Evolutionary conservation across 225 moss, liverwort and hornwort species (phyloP).

Genomic region (Straminergon stramineum): DNA sequence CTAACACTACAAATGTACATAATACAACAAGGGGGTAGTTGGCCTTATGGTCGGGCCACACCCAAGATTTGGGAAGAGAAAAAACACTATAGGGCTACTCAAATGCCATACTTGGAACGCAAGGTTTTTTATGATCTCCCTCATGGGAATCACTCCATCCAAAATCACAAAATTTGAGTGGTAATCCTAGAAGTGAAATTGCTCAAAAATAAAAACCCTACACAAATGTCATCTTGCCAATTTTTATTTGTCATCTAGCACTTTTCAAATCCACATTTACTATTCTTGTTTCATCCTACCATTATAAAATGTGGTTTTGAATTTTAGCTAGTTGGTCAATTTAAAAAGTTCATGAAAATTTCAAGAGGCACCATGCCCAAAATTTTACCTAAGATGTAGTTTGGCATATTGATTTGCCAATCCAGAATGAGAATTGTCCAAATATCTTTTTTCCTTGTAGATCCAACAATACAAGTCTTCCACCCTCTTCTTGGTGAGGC

Average conservation of each 20-base stretch:
- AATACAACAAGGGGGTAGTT: neutral
- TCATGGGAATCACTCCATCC: fast-evolving
- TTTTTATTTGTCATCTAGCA: fast-evolving
- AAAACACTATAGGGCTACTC: neutral
- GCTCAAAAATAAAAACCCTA: neutral
- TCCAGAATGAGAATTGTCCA: neutral
- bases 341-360: neutral
- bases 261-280: fast-evolving
- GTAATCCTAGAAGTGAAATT: neutral
- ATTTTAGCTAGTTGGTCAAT: neutral
- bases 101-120: neutral
- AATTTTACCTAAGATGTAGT: neutral
- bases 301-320: neutral
- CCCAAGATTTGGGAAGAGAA: fast-evolving
- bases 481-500: fast-evolving
- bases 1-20: fast-evolving
- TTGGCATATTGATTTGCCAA: neutral
- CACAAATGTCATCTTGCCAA: neutral
- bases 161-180: neutral
- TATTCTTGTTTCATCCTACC: neutral
- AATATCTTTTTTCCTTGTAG: neutral
- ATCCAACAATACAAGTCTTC: fast-evolving
- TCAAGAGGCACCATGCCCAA: fast-evolving
- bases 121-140: fast-evolving
- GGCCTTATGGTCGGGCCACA: fast-evolving